Evolutionary conservation across 805 yeast genomes (phyloP).

Genomic region (Ogataea paradorogensis): DNA sequence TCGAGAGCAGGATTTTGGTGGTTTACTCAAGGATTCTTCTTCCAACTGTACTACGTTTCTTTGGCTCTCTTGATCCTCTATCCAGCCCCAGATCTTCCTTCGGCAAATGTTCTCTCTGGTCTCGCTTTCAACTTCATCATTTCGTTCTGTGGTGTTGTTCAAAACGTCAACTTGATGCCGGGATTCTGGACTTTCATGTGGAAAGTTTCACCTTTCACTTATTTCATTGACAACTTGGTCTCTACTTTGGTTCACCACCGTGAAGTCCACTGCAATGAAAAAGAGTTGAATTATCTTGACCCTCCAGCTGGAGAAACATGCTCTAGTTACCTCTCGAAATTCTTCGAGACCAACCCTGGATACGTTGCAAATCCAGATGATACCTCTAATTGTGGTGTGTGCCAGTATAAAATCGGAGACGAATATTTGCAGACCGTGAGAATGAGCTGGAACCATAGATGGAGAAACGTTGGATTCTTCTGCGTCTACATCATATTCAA

Average conservation of each 20-base stretch:
- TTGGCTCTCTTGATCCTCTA: conserved; percentile 56
- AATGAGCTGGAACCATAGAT: conserved; percentile 44
- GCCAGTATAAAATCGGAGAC: conserved; percentile 45
- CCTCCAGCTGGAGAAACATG: conserved; percentile 68
- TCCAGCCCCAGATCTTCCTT: conserved; percentile 61
- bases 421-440: conserved; percentile 43
- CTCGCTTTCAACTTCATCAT: conserved; percentile 56
- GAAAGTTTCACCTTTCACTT: conserved; percentile 69
- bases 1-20: conserved; percentile 49
- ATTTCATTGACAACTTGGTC: conserved; percentile 55
- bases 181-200: conserved; percentile 86
- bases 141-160: conserved; percentile 69
- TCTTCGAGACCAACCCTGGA: conserved; percentile 46
- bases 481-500: conserved; percentile 58
- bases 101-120: conserved; percentile 61
- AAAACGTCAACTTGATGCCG: conserved; percentile 57
- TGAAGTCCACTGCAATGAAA: conserved; percentile 44
- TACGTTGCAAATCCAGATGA: conserved; percentile 54
- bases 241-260: conserved; percentile 48
- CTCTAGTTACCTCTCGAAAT: conserved; percentile 44
- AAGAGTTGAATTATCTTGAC: conserved; percentile 48
- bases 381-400: conserved; percentile 47
- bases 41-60: conserved; percentile 44
- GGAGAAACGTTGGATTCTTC: conserved; percentile 68
- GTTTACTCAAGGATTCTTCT: conserved; percentile 35